phyloP scores from a whole-genome alignment of 2,329 filamentous ascomycete species.

The Colletotrichum echinochloae region DNA sequence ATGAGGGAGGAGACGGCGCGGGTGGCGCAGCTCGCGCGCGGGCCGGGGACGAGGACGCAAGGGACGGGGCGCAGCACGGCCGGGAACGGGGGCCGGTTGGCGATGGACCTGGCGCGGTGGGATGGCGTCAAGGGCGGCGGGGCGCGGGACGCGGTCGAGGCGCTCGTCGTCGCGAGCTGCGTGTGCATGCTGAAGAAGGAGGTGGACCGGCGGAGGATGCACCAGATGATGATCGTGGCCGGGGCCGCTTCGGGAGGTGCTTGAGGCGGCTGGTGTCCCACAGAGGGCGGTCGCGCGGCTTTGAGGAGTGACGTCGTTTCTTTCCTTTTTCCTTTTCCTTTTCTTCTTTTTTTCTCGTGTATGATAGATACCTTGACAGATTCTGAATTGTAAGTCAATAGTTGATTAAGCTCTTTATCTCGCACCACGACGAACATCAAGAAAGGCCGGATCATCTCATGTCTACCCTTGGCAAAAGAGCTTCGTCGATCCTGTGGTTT shows the following conservation, averaged over 20 bases:
- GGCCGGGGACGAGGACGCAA: conserved; percentile 52
- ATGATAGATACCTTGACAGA: no score
- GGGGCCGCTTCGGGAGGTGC: conserved; percentile 44
- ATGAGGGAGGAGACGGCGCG: conserved; percentile 41
- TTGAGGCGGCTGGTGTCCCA: not conserved
- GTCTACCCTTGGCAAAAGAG: no score
- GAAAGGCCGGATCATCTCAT: no score
- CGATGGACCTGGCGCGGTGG: conserved; percentile 56
- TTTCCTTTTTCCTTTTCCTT: no score
- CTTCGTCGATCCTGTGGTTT: no score
- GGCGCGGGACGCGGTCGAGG: conserved; percentile 56
- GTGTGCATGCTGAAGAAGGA: conserved; percentile 75
- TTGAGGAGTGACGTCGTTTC: not conserved
- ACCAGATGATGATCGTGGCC: conserved; percentile 62
- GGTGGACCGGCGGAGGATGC: conserved; percentile 66
- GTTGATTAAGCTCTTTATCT: no score
- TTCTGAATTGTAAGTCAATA: no score
- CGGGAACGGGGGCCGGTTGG: conserved; percentile 63
- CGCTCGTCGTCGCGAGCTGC: conserved; percentile 67
- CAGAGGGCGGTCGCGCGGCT: no score
- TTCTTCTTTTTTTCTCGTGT: no score
- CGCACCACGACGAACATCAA: no score
- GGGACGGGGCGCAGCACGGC: conserved; percentile 55
- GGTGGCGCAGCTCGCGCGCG: conserved; percentile 60
- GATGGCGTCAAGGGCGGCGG: conserved; percentile 49